Base-by-base conservation (phyloP, 768 basidiomycete species). In the Chalciporus chontae region DNA sequence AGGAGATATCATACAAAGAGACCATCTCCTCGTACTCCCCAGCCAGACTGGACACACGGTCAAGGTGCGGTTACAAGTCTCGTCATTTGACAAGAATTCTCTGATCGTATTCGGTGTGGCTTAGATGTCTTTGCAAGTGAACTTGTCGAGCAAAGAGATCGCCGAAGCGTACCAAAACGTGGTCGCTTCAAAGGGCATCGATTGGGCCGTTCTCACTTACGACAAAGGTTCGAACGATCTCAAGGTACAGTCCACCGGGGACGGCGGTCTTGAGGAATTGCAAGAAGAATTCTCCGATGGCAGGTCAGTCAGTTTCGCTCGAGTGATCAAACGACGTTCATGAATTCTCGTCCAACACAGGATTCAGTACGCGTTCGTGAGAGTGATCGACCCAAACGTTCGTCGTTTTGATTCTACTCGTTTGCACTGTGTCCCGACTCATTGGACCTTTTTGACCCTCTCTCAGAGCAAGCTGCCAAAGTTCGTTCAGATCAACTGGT, bases 401-500 rank as follows among this genome's bases (percentile, higher is more conserved):
- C 47, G 83, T 66, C 2, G 32, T 34, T n/a, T 36, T 18, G 14
- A 3, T 15, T n/a, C 17, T n/a, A 2, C 21, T 36, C 34, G 14
- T 8, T n/a, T 36, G 15, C 15, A 36, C n/a, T 36, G 34, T 6
- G n/a, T 36, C 38, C 47, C 24, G 40, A 37, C 26, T 29, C 37
- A 23, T 44, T 2, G 11, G 3, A n/a, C n/a, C 23, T 34, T 14
- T 43, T 19, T 7, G 49, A 14, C 41, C 5, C 40, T 23, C 40
- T 23, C 49, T 45, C 59, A 95, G 88, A 90, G 80, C 62, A 75
- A 85, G 53, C 77, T 98, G 2, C 76, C 85, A 40, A 97, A 96
- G 72, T 91, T 94, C 54, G 92, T 97, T 14, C 90, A 95, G 63
- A 87, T 98, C 69, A 91, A 93, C 61, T 96, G 95, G 94, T 93